Conservation (phyloP, 805 yeast genomes). For the Yarrowia deformans region DNA sequence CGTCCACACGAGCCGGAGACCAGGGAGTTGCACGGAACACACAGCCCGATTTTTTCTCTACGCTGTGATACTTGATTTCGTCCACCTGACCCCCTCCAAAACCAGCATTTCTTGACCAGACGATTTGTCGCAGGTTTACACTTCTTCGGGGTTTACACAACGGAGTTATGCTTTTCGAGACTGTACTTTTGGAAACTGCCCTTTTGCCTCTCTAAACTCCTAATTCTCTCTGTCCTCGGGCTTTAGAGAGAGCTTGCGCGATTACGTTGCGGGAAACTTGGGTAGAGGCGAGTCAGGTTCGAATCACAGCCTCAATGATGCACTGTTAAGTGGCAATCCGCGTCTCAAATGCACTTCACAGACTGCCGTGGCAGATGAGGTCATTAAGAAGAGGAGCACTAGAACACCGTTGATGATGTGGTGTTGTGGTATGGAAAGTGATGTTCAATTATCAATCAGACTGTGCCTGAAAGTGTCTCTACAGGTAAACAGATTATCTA, state of each 20-base stretch:
- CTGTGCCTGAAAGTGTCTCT: too few relatives aligned
- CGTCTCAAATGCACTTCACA: not conserved
- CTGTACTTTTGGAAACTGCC: not conserved
- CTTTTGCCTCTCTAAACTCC: constrained; percentile 13
- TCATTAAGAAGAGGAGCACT: too few relatives aligned
- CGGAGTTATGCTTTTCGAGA: constrained; percentile 37
- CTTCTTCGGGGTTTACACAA: constrained; percentile 25
- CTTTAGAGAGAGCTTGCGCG: constrained; percentile 10
- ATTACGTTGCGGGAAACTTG: constrained; percentile 29
- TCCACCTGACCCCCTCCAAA: too few relatives aligned
- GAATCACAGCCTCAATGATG: constrained; percentile 16
- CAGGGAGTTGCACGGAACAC: not conserved
- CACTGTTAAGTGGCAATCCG: constrained; percentile 13
- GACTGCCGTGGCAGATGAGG: constrained; percentile 17
- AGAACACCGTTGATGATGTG: not conserved
- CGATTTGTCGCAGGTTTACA: not conserved
- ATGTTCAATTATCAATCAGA: too few relatives aligned
- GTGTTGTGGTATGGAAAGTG: too few relatives aligned
- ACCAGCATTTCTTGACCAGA: not conserved
- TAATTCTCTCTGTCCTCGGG: constrained; percentile 24
- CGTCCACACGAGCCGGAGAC: not conserved
- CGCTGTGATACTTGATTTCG: not conserved
- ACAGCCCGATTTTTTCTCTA: not conserved
- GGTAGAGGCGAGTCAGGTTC: not conserved
- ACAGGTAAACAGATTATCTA: too few relatives aligned